Base-by-base conservation (phyloP, 768 basidiomycete species). In the Asterophora lycoperdoides region DNA sequence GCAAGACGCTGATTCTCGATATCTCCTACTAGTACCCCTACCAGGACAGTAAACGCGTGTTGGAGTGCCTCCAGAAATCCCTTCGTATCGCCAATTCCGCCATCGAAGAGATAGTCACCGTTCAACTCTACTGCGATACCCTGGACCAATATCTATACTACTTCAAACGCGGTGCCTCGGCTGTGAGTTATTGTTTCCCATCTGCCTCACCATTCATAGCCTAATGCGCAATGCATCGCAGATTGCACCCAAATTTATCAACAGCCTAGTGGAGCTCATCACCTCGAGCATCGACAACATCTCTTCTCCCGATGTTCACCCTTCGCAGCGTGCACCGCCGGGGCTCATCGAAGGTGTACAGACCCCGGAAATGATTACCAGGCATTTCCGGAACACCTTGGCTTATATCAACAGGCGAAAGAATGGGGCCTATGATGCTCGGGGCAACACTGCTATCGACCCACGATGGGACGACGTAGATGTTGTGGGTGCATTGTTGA, bases 61-160 rank as follows among this genome's bases (percentile, higher is more conserved):
- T 99, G 28, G 96, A 99, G 67, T 99, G 96, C 63, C 75, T 99
- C 28, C 96, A 99, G 65, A 98, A 98, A 64, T 90, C 93, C 3
- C 75, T 98, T 19, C 83, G 95, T 2, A 97, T 96, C 59, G 96
- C 96, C 5, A 93, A 94, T 60, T 93, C 92, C 2, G 91, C 91
- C 19, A 94, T 93, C 45, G 96, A 98, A 66, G 94, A 97, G 60
- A 89, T 98, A 54, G 90, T 96, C 33, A 97, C 91, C 3, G 86
- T 97, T 2, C 95, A 97, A 63, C 75, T 98, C 7, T 98, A 97
- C 64, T 92, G 91, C 56, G 93, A 97, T 64, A 92, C 95, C 10
- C 80, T 99, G 28, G 95, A 99, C 64, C 89, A 87, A 60, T 98
- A 98, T 65, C 71, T 97, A 34, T 97, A 93, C 66, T 98, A 96